Conservation (phyloP, 495 filamentous ascomycete genomes). For the Apiosordaria backusii region DNA sequence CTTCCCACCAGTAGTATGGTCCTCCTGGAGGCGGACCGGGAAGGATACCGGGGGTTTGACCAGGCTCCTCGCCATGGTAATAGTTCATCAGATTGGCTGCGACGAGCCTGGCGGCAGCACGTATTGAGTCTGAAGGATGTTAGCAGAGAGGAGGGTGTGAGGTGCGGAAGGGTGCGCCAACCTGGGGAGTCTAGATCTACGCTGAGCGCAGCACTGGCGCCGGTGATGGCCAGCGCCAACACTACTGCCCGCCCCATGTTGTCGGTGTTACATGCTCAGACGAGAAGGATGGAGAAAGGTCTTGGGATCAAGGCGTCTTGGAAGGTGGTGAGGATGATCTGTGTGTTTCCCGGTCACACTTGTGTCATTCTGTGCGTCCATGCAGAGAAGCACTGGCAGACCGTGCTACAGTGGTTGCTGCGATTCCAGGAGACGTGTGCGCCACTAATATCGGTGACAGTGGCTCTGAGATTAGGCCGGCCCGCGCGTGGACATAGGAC, state of each 20-base stretch:
- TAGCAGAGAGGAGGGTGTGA: background rate
- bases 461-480: background rate
- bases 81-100: conserved; percentile 60
- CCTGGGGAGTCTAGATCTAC: conserved; percentile 23
- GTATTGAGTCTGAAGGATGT: conserved; percentile 52
- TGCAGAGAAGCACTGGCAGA: background rate
- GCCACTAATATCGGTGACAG: background rate
- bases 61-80: conserved; percentile 59
- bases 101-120: conserved; percentile 54
- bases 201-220: conserved; percentile 15
- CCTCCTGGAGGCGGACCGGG: conserved; percentile 47
- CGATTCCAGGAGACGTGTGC: background rate
- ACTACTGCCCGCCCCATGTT: background rate
- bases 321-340: background rate
- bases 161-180: background rate
- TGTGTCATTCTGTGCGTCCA: background rate
- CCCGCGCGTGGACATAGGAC: no score
- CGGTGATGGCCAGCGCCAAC: conserved; percentile 12
- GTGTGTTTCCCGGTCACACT: background rate
- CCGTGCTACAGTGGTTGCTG: background rate
- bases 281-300: background rate
- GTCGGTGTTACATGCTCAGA: background rate
- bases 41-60: conserved; percentile 61
- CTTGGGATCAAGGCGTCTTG: background rate
- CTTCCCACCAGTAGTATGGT: conserved; percentile 55